Conservation (phyloP, 176 grass and related monocot genomes). For the Bonia amplexicaulis region DNA sequence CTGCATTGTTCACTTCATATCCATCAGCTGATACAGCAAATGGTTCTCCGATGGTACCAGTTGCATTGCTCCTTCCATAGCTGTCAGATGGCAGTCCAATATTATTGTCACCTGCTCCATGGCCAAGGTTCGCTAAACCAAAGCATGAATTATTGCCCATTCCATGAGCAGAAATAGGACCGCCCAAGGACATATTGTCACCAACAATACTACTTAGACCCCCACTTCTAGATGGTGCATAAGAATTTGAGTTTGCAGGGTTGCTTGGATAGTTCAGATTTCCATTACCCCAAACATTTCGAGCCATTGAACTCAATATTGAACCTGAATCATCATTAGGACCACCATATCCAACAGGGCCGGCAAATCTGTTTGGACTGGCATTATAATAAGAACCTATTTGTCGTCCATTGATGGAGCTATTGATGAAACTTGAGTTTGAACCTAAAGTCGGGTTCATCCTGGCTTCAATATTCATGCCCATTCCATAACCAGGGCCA, state of each 20-base stretch:
- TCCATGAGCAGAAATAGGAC: constrained; percentile 41
- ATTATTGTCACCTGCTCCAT: constrained; percentile 36
- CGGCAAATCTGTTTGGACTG: constrained; percentile 60
- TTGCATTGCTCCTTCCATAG: constrained; percentile 52
- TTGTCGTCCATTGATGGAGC: constrained; percentile 51
- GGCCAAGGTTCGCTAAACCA: constrained; percentile 29
- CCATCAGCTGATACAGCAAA: constrained; percentile 48
- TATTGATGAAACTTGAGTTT: constrained; percentile 49
- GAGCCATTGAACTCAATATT: constrained; percentile 55
- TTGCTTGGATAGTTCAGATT: constrained; percentile 49
- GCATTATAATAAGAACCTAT: constrained; percentile 58
- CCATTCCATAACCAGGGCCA: constrained; percentile 63
- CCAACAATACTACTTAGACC: constrained; percentile 27
- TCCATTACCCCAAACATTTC: constrained; percentile 73
- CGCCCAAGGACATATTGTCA: constrained; percentile 41
- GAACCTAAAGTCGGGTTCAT: constrained; percentile 54
- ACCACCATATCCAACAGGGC: constrained; percentile 49
- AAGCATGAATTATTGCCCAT: constrained; percentile 41
- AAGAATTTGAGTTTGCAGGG: constrained; percentile 54
- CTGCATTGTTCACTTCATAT: constrained; percentile 49
- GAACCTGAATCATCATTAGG: constrained; percentile 65
- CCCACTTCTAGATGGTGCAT: constrained; percentile 48
- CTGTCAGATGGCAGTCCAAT: constrained; percentile 47
- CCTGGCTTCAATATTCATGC: constrained; percentile 58
- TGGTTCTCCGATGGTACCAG: constrained; percentile 50